Percentiles rank a stretch among this genome's conserved stretches.
Conservation (phyloP, 2,329 filamentous ascomycete species). For the Ascochyta lentis region DNA sequence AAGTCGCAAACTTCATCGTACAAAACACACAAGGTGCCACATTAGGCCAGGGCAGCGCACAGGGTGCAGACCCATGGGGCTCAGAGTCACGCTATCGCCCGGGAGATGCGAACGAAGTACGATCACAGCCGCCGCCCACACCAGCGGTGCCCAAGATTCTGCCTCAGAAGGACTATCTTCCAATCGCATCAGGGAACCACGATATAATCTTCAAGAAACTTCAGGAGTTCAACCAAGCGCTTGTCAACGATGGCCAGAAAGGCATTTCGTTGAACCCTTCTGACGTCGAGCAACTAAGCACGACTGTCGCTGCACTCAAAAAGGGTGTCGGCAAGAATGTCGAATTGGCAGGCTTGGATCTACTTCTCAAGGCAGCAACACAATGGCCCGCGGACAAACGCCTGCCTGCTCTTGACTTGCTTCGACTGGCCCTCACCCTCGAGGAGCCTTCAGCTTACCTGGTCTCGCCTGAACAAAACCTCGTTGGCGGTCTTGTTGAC, state of each 20-base stretch:
- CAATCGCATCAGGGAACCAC: slow-evolving; percentile 75
- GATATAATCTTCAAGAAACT: slow-evolving; percentile 78
- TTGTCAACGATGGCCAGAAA: slow-evolving; percentile 75
- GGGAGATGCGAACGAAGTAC: slow-evolving; percentile 60
- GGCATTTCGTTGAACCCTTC: slow-evolving; percentile 75
- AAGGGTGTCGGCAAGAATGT: slow-evolving; percentile 44
- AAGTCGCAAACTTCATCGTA: slow-evolving; percentile 90
- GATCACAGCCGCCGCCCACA: slow-evolving; percentile 42
- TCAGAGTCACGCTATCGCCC: slow-evolving; percentile 80
- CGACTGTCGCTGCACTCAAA: slow-evolving; percentile 70
- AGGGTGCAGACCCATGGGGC: slow-evolving; percentile 75
- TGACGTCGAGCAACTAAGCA: slow-evolving; percentile 69
- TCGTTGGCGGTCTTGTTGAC: slow-evolving; percentile 66
- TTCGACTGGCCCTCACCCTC: slow-evolving; percentile 78
- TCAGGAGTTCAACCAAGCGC: slow-evolving; percentile 73
- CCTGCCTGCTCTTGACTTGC: slow-evolving; percentile 82
- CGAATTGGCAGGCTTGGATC: slow-evolving; percentile 62
- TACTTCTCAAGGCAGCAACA: slow-evolving; percentile 75
- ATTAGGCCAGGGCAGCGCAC: slow-evolving; percentile 65
- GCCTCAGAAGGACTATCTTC: slow-evolving; percentile 80
- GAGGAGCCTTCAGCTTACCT: slow-evolving; percentile 69
- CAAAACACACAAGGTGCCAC: slow-evolving; percentile 87
- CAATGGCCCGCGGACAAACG: slow-evolving; percentile 82
- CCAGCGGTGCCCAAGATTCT: slow-evolving; percentile 65
- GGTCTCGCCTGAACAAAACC: slow-evolving; percentile 60